Base-by-base conservation (phyloP, 805 yeast genomes). In the Yamadazyma sp. region DNA sequence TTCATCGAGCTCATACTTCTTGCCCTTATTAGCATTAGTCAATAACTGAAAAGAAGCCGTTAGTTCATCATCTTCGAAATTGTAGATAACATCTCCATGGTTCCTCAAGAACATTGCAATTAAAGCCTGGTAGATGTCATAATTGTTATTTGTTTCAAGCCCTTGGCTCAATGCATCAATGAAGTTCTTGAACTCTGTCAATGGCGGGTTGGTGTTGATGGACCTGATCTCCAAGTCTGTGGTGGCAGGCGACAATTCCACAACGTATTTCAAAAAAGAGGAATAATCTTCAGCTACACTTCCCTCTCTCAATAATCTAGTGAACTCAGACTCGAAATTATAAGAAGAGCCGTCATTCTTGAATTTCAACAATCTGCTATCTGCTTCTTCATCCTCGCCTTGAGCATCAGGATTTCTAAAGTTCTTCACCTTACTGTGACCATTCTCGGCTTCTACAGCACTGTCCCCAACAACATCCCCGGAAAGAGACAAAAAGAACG, bases 141-240 rank as follows among this genome's bases (percentile, higher is more conserved):
- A 80, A 59, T 89, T 78, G 11, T 47, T 57, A 41, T 84, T 84
- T 5, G 67, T 44, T 5, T 55, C 48, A 31, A 85, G 56, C 1
- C 91, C 95, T 31, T 58, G 60, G 3, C 75, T 67, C 47, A 93
- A 54, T 0, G 95, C 90, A n/a, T 68, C 60, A 10, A 89, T 67
- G 47, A 91, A 88, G 44, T 67, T 59, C 0, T 73, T 55, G 49
- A 89, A 57, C 62, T 91, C 97, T 8, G 53, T 49, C 50, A 77
- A 75, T 11, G 95, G 95, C 14, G 82, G 78, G 34, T 71, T 64
- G 2, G 82, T 57, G 48, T 79, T 75, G 45, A 93, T 59, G 2
- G 96, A 83, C 52, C 95, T 79, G 41, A 93, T 79, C 59, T 93
- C 99, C 41, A 93, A 60, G 57, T 93, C 98, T 17, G 88, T 72